A percentile compares a stretch with the other conserved stretches of the same genome.
Evolutionary conservation across 164 flowering plant species (phyloP).

Genomic region (Akebia trifoliata): DNA sequence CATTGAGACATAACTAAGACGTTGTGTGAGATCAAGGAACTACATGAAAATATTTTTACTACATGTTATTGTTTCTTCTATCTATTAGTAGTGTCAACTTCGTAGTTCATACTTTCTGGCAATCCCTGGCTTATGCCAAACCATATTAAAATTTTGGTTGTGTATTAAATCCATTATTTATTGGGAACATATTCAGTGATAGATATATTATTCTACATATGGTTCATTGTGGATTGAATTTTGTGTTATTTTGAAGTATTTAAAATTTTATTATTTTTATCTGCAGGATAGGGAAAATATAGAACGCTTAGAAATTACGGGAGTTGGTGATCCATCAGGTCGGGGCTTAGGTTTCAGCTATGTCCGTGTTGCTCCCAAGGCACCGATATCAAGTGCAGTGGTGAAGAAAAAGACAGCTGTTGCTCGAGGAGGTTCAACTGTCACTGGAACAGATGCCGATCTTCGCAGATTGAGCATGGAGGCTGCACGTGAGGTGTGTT

Average conservation of each 20-base stretch:
- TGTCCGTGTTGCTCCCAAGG: conserved; percentile 83
- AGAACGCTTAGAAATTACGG: conserved; percentile 94
- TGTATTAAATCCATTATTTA: too few species aligned
- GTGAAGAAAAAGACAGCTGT: conserved; percentile 68
- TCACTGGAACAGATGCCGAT: conserved; percentile 99
- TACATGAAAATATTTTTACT: too few species aligned
- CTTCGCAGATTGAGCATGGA: conserved; percentile 98
- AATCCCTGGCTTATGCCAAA: too few species aligned
- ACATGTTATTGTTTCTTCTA: too few species aligned
- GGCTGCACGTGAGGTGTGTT: conserved; percentile 87
- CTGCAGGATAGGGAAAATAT: conserved; percentile 84
- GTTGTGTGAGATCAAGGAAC: too few species aligned
- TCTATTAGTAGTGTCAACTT: too few species aligned
- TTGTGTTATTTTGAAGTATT: neutral
- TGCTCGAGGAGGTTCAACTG: conserved; percentile 62
- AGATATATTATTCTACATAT: too few species aligned
- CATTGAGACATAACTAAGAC: too few species aligned
- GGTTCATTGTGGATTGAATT: too few species aligned
- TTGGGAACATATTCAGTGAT: too few species aligned
- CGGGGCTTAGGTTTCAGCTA: conserved; percentile 96
- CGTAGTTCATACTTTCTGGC: too few species aligned
- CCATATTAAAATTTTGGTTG: too few species aligned
- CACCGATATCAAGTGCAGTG: conserved; percentile 63
- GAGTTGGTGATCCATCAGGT: conserved; percentile 99
- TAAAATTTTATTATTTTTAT: conserved; percentile 5